Evolutionary conservation across 345 rosid genomes (phyloP), one percentile per base, ranked within the genome.

Genomic region (Nephelium lappaceum): DNA sequence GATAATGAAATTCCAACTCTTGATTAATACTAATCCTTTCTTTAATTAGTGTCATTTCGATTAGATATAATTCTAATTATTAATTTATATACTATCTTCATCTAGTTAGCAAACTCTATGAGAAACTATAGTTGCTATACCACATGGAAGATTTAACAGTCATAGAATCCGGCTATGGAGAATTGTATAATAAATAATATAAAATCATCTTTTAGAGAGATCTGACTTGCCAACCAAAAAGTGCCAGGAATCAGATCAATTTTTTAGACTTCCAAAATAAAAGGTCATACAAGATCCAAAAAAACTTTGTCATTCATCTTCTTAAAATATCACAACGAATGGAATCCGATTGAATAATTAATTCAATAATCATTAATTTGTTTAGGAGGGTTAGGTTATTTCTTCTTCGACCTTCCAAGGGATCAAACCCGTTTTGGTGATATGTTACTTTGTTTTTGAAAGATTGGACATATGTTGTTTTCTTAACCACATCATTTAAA

Each of bases 331-430:
- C 42, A 36, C 64, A 47, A 39, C 62, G 71, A 12, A 41, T 74
- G 18, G 8, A 65, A 53, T 63, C 75, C 57, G 57, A 66, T 71
- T 73, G 75, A 71, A 47, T 51, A 45, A 49, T 3, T 19, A 19
- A 45, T 45, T 2, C 9, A 45, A 5, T 5, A 49, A 14, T 49
- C 14, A 10, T 27, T 6, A 24, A 71, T 21, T 36, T 53, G 19
- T 70, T 78, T 36, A 23, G 14, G 18, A 6, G 74, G 71, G 45
- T 80, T 72, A 72, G 84, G 84, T 85, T 78, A 38, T 62, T 76
- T 77, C 78, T 79, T 80, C 78, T 62, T 71, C 47, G 8, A 80
- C 69, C 75, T 42, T 78, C 75, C 67, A 73, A 72, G 60, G 27
- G 31, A 78, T 72, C 71, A 67, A 66, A 25, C 60, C 61, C 21